Conservation (phyloP, 306 rosid species). For the Sicyos baderoa region DNA sequence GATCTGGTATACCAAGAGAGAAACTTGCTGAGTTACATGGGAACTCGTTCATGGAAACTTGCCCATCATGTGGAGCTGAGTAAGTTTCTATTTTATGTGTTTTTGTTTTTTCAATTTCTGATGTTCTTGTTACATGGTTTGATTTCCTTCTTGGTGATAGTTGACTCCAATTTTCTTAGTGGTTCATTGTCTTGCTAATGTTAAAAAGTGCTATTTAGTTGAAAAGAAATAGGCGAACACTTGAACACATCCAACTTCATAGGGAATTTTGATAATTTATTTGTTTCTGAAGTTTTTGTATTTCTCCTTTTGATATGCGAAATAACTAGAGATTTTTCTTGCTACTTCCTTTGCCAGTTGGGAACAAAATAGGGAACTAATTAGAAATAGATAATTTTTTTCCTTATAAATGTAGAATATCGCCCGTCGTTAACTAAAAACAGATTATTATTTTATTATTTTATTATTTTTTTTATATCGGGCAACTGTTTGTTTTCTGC, state of each 20-base stretch:
- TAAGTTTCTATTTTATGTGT: conserved; percentile 30
- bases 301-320: background rate
- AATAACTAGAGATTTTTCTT: background rate
- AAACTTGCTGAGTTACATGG: conserved; percentile 93
- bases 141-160: background rate
- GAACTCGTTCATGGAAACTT: conserved; percentile 90
- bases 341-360: background rate
- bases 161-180: background rate
- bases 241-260: background rate
- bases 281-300: background rate
- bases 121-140: background rate
- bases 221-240: background rate
- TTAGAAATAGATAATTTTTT: background rate
- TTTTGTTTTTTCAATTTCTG: conserved; percentile 10
- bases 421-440: background rate
- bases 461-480: too few species aligned
- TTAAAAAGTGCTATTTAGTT: conserved; percentile 11
- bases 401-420: background rate
- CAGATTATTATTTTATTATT: background rate
- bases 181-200: background rate
- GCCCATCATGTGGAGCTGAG: conserved; percentile 89
- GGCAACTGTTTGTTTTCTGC: background rate
- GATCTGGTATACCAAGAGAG: conserved; percentile 95
- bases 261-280: background rate
- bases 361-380: too few species aligned